Base-by-base conservation (phyloP, 2,329 filamentous ascomycete genomes). In the Teratosphaeriaceae sp. region DNA sequence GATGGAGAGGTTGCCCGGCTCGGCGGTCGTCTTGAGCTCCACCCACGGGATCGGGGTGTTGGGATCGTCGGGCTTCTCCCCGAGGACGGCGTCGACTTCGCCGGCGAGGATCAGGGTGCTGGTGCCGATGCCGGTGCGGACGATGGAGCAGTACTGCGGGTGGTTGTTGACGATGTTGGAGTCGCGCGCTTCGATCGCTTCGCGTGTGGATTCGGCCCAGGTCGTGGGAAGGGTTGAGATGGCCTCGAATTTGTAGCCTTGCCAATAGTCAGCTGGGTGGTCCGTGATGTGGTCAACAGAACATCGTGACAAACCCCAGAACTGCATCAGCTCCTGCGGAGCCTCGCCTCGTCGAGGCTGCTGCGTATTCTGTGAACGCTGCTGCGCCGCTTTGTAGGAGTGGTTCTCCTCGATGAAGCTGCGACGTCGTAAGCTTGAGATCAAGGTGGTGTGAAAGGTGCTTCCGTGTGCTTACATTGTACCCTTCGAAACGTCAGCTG, bases 241-340 rank as follows among this genome's bases (percentile, higher is more conserved):
- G 0, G 87, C 85, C 65, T 98, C 92, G 57, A 98, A 98, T 62
- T 98, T 98, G 70, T 98, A 98, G 26, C 90, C 87, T 90, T 51
- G 2, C 6, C 5, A 8, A 15, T 19, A 18, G 31, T 34, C 31
- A 34, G 20, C 12, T 34, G n/a, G n/a, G n/a, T n/a, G n/a, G n/a
- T n/a, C n/a, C n/a, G 6, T 9, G 31, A 8, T n/a, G 4, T 13
- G 4, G 27, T 11, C 27, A 26, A 16, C 3, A n/a, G 15, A 18
- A 40, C 22, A 22, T 19, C 12, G 43, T 57, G 27, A 44, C 57
- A 48, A 66, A 88, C 86, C 90, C 90, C 90, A 97, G 60, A 82
- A 98, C 38, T 83, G 80, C 88, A 96, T 96, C 50, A 89, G 72
- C 45, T 92, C 84, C 39, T 84, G 81, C 0, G 85, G 77, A 60